Evolutionary conservation across 371 early-diverging fungal species (phyloP).

Genomic region (Umbelopsis sp.): DNA sequence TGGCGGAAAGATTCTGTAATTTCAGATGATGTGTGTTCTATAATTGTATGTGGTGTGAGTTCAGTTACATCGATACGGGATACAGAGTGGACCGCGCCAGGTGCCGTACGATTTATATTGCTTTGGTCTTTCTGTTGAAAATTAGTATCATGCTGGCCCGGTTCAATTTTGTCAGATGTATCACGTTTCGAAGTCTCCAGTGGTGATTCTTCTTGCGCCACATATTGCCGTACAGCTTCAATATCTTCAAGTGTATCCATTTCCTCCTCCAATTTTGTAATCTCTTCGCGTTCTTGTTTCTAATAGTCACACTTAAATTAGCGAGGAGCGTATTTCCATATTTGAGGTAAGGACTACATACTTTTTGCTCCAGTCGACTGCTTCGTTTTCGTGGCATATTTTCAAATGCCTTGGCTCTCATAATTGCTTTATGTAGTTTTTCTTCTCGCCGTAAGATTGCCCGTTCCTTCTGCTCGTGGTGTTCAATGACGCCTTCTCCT

Average conservation of each 20-base stretch:
- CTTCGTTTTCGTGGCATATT: conserved; percentile 30
- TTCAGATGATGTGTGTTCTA: no score
- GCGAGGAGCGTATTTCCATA: neutral
- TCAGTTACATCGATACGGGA: no score
- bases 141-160: no score
- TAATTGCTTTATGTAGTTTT: conserved; percentile 16
- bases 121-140: no score
- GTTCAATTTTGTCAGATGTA: no score
- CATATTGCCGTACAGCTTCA: neutral
- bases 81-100: no score
- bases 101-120: no score
- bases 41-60: no score
- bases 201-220: neutral
- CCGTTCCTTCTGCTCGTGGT: conserved; percentile 22
- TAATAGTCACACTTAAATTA: neutral
- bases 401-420: conserved; percentile 23
- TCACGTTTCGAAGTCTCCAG: neutral
- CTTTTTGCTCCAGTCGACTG: conserved; percentile 31
- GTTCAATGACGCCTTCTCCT: conserved; percentile 14
- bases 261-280: neutral
- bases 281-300: conserved; percentile 8
- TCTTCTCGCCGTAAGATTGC: conserved; percentile 20
- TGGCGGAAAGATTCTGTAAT: no score
- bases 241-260: neutral
- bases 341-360: neutral